Evolutionary conservation across 805 yeast genomes (phyloP).

Genomic region (Wickerhamiella bombiphila): DNA sequence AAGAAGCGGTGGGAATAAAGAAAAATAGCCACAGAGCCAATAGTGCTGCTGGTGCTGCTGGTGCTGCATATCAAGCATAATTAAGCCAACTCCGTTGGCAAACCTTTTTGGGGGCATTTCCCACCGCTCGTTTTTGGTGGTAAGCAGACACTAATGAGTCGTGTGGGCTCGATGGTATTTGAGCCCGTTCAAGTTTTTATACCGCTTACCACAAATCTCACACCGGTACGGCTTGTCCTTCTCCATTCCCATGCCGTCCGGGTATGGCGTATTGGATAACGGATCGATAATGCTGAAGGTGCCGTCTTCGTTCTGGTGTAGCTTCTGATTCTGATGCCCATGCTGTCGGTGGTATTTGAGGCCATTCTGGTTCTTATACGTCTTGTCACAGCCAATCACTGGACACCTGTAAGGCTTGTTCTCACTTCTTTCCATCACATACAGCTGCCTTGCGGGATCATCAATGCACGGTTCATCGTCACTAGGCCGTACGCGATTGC

Average conservation of each 20-base stretch:
- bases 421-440: constrained; percentile 83
- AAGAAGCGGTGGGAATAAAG: no score
- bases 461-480: constrained; percentile 70
- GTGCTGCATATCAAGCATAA: not conserved
- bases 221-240: constrained; percentile 97
- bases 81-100: constrained; percentile 2
- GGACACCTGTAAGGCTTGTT: constrained; percentile 95
- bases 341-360: constrained; percentile 88
- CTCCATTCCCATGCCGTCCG: constrained; percentile 88
- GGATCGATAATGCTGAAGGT: constrained; percentile 88
- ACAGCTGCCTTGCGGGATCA: constrained; percentile 90
- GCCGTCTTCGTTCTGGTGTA: constrained; percentile 85
- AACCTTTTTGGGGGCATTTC: not conserved
- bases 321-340: constrained; percentile 92
- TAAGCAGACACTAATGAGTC: constrained; percentile 49
- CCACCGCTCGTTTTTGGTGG: not conserved
- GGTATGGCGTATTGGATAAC: constrained; percentile 59
- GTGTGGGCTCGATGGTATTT: constrained; percentile 97
- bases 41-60: constrained; percentile 3
- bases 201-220: constrained; percentile 95
- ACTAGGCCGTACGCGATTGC: constrained; percentile 13
- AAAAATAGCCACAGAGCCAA: constrained; percentile 2
- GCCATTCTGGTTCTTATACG: constrained; percentile 95
- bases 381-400: constrained; percentile 94
- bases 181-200: constrained; percentile 88